Conservation (phyloP, 805 yeast species). For the Metschnikowia continentalis region DNA sequence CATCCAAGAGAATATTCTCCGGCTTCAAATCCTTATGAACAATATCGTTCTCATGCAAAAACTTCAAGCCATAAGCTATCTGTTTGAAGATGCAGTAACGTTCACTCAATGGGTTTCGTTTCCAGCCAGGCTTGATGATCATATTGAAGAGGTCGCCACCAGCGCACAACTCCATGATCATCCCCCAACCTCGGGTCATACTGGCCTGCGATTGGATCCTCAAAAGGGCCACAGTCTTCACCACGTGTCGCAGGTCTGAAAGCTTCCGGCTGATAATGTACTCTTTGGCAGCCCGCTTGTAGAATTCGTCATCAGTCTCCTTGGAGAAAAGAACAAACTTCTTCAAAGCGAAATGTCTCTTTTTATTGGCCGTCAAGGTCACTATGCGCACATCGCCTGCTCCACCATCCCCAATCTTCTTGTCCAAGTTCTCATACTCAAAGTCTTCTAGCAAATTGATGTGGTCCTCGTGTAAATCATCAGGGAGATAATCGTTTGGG, state of each 20-base stretch:
- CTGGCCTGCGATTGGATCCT: constrained; percentile 53
- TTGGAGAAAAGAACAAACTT: constrained; percentile 55
- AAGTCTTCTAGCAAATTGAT: constrained; percentile 53
- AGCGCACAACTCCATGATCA: constrained; percentile 58
- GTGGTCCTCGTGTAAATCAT: constrained; percentile 44
- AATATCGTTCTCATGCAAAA: constrained; percentile 59
- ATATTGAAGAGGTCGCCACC: constrained; percentile 60
- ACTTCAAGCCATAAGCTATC: constrained; percentile 55
- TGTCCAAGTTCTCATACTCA: constrained; percentile 38
- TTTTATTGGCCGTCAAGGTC: constrained; percentile 34
- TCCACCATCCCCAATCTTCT: constrained; percentile 68
- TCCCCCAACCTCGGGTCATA: constrained; percentile 71
- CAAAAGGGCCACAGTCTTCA: constrained; percentile 50
- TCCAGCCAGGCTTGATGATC: constrained; percentile 59
- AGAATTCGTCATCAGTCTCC: constrained; percentile 63
- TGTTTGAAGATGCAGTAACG: constrained; percentile 69
- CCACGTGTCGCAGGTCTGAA: constrained; percentile 56
- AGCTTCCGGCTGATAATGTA: constrained; percentile 55
- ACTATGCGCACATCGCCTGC: constrained; percentile 57
- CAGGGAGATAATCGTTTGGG: constrained; percentile 64
- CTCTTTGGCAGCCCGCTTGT: constrained; percentile 60
- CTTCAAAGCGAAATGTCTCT: constrained; percentile 58
- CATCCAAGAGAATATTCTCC: constrained; percentile 61
- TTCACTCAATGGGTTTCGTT: constrained; percentile 44
- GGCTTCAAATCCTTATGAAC: constrained; percentile 76